Base-by-base conservation (phyloP, 2,329 filamentous ascomycete species). In the Bipolaris gigantea region DNA sequence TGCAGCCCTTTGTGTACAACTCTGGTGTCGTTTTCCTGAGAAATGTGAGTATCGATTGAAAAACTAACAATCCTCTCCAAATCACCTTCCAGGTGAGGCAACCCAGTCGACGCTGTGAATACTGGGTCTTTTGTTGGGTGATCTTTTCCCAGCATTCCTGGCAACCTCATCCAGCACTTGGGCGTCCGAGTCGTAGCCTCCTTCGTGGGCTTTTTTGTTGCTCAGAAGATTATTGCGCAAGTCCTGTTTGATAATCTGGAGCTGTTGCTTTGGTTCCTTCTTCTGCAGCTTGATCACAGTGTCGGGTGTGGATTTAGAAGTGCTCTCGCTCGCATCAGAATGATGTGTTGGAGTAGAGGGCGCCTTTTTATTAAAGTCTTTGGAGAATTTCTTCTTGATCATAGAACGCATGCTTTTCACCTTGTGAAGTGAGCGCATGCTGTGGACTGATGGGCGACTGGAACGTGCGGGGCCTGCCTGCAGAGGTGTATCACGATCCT, bases 111-210 rank as follows among this genome's bases (percentile, higher is more conserved):
- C 63, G 48, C 67, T 73, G 50, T 72, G 71, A 34, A 74, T 62
- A 45, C 72, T 74, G 4, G 66, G 60, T 34, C 72, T 60, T 55
- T 73, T 73, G n/a, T 48, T 61, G 0, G 67, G 62, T 11, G 63
- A 56, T 44, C 60, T 70, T 53, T 65, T 73, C 2, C 62, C 67
- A 2, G 71, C 55, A 35, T 70, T 65, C 35, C 48, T 67, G 6
- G 65, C 69, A 30, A 73, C 58, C 33, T 73, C 70, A 41, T 70
- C 65, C 13, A 77, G 53, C 21, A 69, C 58, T 50, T 69, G 53
- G 27, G 73, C 73, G 60, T 77, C 75, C 11, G 66, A 62, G 51
- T 76, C 74, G 38, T 75, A 76, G 11, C 71, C 71, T 7, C 72
- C 72, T 41, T 74, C 64, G 23, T 65, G 61, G 6, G 68, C 63